Evolutionary conservation across 306 rosid species (phyloP).

Genomic region (Ormosia semicastrata): DNA sequence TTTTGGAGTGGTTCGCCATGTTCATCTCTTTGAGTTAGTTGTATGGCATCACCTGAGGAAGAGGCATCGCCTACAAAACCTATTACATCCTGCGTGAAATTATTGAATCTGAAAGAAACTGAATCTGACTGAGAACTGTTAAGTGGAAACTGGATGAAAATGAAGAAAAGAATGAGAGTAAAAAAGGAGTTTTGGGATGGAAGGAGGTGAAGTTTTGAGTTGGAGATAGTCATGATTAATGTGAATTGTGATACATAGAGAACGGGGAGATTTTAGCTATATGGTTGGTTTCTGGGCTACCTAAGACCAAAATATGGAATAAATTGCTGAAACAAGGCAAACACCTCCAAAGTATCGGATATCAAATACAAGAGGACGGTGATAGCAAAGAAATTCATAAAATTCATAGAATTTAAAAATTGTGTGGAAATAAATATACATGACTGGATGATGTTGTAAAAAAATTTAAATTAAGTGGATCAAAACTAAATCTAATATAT

Average conservation of each 20-base stretch:
- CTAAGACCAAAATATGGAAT: neutral
- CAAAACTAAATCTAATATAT: too few species aligned
- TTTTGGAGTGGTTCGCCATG: neutral
- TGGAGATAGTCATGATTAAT: constrained; percentile 1
- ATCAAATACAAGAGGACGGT: neutral
- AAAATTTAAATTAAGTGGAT: too few species aligned
- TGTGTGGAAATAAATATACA: neutral
- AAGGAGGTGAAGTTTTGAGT: neutral
- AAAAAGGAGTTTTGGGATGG: neutral
- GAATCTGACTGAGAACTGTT: neutral
- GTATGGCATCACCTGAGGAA: constrained; percentile 8
- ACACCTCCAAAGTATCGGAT: neutral
- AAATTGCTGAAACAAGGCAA: neutral
- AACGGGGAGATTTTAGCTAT: neutral
- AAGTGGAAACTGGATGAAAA: neutral
- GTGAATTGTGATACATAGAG: neutral
- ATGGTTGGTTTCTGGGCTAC: neutral
- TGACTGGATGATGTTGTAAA: too few species aligned
- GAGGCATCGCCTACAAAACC: constrained; percentile 20
- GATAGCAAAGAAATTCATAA: neutral
- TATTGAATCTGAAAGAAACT: neutral
- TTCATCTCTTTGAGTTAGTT: neutral
- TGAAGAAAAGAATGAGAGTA: neutral
- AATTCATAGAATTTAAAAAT: neutral
- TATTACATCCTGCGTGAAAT: neutral